A percentile compares a stretch with the other conserved stretches of the same genome.
Conservation (phyloP, 805 yeast species). For the Hanseniaspora valbyensis region DNA sequence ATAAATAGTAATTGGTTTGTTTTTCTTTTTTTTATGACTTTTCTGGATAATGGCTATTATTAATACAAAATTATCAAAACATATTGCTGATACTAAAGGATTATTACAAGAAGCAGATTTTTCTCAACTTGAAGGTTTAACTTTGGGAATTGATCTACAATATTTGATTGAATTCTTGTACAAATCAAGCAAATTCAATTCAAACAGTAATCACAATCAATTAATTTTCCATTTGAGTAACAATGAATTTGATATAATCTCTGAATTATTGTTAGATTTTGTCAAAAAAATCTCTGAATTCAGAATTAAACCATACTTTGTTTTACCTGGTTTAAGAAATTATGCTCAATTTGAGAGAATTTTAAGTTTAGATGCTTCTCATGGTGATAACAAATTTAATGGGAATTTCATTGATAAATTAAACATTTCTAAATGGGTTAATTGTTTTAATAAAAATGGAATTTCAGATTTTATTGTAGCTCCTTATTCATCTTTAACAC, state of each 20-base stretch:
- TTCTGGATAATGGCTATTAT: constrained; percentile 1
- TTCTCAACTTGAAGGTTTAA: neutral
- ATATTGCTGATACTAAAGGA: neutral
- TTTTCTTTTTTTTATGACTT: too few relatives aligned
- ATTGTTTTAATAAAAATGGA: constrained; percentile 42
- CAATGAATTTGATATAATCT: neutral
- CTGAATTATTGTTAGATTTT: neutral
- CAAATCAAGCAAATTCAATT: neutral
- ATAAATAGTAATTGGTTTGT: neutral
- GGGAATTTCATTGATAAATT: constrained; percentile 3
- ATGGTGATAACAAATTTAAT: constrained; percentile 5
- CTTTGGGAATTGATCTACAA: constrained; percentile 5
- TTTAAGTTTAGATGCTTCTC: neutral
- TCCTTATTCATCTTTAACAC: constrained; percentile 73
- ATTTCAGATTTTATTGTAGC: constrained; percentile 57
- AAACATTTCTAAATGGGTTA: constrained; percentile 34
- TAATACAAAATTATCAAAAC: constrained; percentile 3
- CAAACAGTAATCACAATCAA: neutral
- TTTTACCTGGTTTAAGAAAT: constrained; percentile 8
- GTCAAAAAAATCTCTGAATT: neutral
- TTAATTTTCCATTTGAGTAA: neutral
- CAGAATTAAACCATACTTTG: constrained; percentile 2
- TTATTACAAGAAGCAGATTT: neutral
- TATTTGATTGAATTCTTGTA: neutral
- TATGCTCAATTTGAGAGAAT: constrained; percentile 6